A percentile compares a stretch with the other conserved stretches of the same genome.
Evolutionary conservation across 2,329 filamentous ascomycete genomes (phyloP).

Genomic region (Nigrospora sphaerica): DNA sequence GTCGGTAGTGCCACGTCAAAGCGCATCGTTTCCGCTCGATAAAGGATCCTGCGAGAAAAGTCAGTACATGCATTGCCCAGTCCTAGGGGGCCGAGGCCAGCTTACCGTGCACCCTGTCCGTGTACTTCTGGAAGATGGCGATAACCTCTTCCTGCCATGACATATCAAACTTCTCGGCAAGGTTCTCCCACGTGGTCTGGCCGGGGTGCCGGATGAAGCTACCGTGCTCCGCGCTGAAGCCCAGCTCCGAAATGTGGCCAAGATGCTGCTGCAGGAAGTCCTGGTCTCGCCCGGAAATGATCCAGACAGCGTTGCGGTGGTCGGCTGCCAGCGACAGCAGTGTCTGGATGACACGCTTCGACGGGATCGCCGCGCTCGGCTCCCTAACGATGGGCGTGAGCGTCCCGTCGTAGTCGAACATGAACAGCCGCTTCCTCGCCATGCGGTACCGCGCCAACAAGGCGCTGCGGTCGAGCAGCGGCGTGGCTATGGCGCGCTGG

Average conservation of each 20-base stretch:
- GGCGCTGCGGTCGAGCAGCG: conserved; percentile 67
- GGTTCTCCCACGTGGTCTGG: conserved; percentile 74
- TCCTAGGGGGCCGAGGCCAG: conserved; percentile 4
- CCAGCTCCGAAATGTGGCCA: conserved; percentile 81
- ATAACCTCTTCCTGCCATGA: conserved; percentile 84
- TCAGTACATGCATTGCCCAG: not conserved
- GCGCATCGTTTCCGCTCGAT: conserved; percentile 93
- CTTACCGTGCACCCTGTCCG: conserved; percentile 75
- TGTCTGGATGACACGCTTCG: conserved; percentile 72
- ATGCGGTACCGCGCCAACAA: conserved; percentile 68
- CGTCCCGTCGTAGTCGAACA: conserved; percentile 99
- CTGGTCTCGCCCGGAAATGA: conserved; percentile 92
- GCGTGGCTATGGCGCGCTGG: conserved; percentile 69
- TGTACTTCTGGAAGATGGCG: conserved; percentile 80
- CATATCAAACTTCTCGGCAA: conserved; percentile 84
- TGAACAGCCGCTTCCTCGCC: conserved; percentile 77
- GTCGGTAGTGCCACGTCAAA: conserved; percentile 94
- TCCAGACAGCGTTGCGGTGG: conserved; percentile 86
- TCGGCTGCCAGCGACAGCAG: conserved; percentile 75
- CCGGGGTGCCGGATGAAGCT: conserved; percentile 86
- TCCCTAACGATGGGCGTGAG: conserved; percentile 92
- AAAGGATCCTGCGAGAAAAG: conserved; percentile 60
- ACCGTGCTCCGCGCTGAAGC: conserved; percentile 95
- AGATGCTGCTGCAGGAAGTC: conserved; percentile 85
- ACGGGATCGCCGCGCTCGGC: conserved; percentile 81